phyloP scores from a whole-genome alignment of 805 yeast genomes.

The Monosporozyma siamensis region DNA sequence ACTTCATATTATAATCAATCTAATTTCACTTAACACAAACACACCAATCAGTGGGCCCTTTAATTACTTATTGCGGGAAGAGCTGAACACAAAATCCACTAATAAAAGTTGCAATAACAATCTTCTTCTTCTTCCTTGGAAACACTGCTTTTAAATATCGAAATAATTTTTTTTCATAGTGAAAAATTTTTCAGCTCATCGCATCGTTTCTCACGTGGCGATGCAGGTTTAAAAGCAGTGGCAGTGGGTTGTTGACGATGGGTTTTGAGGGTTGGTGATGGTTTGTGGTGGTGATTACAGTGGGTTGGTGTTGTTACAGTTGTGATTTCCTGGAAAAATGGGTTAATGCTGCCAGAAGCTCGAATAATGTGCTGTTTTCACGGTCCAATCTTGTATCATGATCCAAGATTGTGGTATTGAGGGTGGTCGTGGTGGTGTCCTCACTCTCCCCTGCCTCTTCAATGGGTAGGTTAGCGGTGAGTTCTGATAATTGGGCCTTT shows the following conservation, averaged over 20 bases:
- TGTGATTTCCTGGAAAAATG: not conserved
- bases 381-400: not conserved
- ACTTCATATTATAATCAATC: conserved; percentile 53
- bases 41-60: not conserved
- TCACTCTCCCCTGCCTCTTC: too few species aligned
- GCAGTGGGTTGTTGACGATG: too few species aligned
- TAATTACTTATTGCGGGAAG: not conserved
- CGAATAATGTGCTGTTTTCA: not conserved
- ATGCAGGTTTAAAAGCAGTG: too few species aligned
- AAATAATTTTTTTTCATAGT: too few species aligned
- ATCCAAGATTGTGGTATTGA: too few species aligned
- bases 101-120: too few species aligned
- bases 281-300: not conserved
- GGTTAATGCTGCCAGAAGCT: not conserved
- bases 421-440: too few species aligned
- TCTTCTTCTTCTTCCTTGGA: too few species aligned
- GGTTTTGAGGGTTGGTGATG: too few species aligned
- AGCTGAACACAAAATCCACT: not conserved
- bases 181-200: conserved; percentile 1
- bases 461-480: not conserved
- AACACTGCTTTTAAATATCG: too few species aligned
- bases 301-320: not conserved
- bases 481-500: not conserved
- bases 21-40: too few species aligned
- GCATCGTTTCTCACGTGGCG: not conserved